Conservation (phyloP, 768 basidiomycete genomes). For the Kondoa malvinella region DNA sequence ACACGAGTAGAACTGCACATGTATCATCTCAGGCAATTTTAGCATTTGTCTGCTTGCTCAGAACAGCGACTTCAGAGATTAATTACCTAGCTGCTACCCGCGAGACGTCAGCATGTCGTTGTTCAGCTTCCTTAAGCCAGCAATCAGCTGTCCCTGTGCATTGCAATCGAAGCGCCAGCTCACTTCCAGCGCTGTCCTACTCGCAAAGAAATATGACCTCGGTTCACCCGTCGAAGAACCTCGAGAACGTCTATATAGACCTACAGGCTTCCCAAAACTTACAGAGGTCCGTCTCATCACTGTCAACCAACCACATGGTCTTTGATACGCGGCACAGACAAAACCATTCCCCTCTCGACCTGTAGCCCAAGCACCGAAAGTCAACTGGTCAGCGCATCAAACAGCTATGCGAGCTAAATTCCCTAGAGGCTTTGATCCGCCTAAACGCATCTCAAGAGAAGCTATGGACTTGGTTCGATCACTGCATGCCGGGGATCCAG, state of each 20-base stretch:
- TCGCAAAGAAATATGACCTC: background rate
- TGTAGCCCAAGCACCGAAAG: background rate
- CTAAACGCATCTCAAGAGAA: slow-evolving; percentile 59
- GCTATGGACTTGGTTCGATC: slow-evolving; percentile 66
- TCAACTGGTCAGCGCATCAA: slow-evolving; percentile 9
- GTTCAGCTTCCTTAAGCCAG: no score
- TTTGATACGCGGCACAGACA: no score
- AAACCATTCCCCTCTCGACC: background rate
- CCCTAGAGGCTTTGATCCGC: slow-evolving; percentile 46
- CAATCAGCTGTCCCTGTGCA: no score
- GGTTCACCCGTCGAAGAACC: background rate
- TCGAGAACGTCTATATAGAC: background rate
- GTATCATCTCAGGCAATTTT: no score
- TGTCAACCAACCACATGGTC: no score
- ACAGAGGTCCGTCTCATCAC: background rate
- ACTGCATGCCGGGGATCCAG: slow-evolving; percentile 48
- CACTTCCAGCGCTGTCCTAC: background rate
- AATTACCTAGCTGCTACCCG: no score
- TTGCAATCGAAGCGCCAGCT: no score
- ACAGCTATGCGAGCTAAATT: slow-evolving; percentile 16
- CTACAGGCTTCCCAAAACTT: background rate
- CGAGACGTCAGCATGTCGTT: no score
- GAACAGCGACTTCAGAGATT: no score
- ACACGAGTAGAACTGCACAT: no score
- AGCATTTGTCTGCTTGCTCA: no score